A percentile compares a stretch with the other conserved stretches of the same genome.
Conservation (phyloP, 208 protist genomes). For the Angomonas ambiguus region DNA sequence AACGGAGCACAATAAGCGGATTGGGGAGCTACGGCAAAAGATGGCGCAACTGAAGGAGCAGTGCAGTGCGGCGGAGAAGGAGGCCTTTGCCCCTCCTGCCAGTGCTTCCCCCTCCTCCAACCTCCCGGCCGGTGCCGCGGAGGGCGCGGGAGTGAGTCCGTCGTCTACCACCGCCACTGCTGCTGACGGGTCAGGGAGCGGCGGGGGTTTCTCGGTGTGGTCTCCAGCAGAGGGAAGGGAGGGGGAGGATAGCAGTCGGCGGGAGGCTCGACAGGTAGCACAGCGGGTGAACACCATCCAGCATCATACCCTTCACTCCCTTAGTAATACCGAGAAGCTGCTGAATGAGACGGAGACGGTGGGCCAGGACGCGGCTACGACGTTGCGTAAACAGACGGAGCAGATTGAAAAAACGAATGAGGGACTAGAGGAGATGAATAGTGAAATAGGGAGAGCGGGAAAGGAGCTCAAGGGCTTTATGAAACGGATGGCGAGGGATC, state of each 20-base stretch:
- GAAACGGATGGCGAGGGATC: conserved; percentile 76
- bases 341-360: conserved; percentile 69
- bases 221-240: conserved; percentile 2
- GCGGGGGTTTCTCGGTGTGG: neutral
- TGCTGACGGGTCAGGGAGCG: neutral
- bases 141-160: neutral
- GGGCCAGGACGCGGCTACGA: conserved; percentile 50
- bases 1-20: conserved; percentile 19
- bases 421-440: conserved; percentile 48
- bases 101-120: neutral
- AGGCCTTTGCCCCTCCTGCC: neutral
- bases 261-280: conserved; percentile 30
- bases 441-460: conserved; percentile 29
- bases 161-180: neutral
- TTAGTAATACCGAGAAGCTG: conserved; percentile 54
- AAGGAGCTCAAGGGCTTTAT: conserved; percentile 62
- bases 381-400: conserved; percentile 63
- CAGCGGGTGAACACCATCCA: conserved; percentile 48
- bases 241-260: conserved; percentile 14
- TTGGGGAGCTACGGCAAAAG: conserved; percentile 17
- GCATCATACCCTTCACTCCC: conserved; percentile 46
- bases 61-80: neutral
- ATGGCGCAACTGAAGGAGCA: conserved; percentile 23
- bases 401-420: conserved; percentile 67
- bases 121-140: neutral